These are phyloP conservation scores for Papiliotrema flavescens DNA, from an alignment of 1,284 basidiomycete genomes.

Conservation along the genomic window DNA sequence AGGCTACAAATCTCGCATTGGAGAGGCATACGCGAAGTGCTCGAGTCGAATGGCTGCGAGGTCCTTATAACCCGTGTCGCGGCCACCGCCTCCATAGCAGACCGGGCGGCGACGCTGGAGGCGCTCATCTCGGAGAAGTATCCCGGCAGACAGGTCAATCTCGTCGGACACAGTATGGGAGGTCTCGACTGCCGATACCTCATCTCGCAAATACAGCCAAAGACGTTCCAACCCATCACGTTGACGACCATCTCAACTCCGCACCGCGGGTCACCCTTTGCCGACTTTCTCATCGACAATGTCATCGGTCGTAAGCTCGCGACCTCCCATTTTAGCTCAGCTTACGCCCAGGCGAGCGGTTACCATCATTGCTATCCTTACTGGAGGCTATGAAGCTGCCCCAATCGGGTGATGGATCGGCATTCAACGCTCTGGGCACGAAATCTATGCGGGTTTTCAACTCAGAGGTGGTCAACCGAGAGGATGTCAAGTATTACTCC, in stretches of 20 bases:
- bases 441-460: conserved; percentile 86
- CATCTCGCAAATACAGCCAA: conserved; percentile 50
- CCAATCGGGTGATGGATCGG: conserved; percentile 82
- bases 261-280: conserved; percentile 88
- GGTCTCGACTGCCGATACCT: conserved; percentile 90
- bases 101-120: conserved; percentile 82
- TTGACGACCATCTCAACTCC: conserved; percentile 90
- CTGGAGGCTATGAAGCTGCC: conserved; percentile 68
- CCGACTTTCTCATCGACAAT: conserved; percentile 82
- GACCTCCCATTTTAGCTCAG: conserved; percentile 42
- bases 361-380: conserved; percentile 49
- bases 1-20: conserved; percentile 82
- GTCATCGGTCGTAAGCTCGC: conserved; percentile 57
- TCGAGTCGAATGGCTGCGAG: conserved; percentile 82
- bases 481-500: conserved; percentile 78
- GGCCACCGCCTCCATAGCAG: conserved; percentile 78
- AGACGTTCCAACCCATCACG: conserved; percentile 61
- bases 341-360: conserved; percentile 29
- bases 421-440: conserved; percentile 82
- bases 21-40: conserved; percentile 87
- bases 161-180: conserved; percentile 95
- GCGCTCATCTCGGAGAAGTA: conserved; percentile 72
- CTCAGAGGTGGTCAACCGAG: conserved; percentile 70
- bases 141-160: conserved; percentile 75
- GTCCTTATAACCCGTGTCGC: conserved; percentile 89